A percentile compares a stretch with the other conserved stretches of the same genome.
Conservation (phyloP, 441 rosid genomes). For the Erodium chrysanthum region DNA sequence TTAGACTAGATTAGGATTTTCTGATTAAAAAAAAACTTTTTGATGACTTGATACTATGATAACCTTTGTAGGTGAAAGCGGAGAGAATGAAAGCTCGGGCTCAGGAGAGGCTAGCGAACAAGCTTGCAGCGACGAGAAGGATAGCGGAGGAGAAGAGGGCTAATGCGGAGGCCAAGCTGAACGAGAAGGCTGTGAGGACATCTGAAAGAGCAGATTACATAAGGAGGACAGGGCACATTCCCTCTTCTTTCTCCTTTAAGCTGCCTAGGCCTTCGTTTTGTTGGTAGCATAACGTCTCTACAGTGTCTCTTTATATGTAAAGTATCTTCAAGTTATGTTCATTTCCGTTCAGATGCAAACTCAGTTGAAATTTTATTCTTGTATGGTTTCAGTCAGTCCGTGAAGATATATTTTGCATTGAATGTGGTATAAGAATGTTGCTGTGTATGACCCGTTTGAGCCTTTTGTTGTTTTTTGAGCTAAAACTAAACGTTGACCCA, state of each 20-base stretch:
- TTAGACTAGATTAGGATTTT: too few relatives aligned
- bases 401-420: too few relatives aligned
- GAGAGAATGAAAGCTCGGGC: constrained; percentile 79
- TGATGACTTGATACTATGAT: too few relatives aligned
- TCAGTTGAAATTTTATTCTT: too few relatives aligned
- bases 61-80: constrained; percentile 52
- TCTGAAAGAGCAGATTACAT: constrained; percentile 71
- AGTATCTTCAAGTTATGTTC: neutral
- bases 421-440: too few relatives aligned
- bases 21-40: too few relatives aligned
- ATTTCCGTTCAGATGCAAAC: too few relatives aligned
- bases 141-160: constrained; percentile 74
- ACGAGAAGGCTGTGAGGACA: constrained; percentile 62
- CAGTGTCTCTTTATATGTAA: constrained; percentile 11
- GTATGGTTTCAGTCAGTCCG: too few relatives aligned
- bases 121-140: constrained; percentile 58
- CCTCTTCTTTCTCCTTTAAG: constrained; percentile 62
- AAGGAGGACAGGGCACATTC: constrained; percentile 77
- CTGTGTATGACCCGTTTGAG: too few relatives aligned
- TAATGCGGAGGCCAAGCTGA: constrained; percentile 66
- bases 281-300: constrained; percentile 39
- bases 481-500: too few relatives aligned
- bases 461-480: too few relatives aligned
- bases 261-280: constrained; percentile 49
- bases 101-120: constrained; percentile 53